Conservation (phyloP, 2,329 filamentous ascomycete species). For the Pseudogymnoascus sp. region DNA sequence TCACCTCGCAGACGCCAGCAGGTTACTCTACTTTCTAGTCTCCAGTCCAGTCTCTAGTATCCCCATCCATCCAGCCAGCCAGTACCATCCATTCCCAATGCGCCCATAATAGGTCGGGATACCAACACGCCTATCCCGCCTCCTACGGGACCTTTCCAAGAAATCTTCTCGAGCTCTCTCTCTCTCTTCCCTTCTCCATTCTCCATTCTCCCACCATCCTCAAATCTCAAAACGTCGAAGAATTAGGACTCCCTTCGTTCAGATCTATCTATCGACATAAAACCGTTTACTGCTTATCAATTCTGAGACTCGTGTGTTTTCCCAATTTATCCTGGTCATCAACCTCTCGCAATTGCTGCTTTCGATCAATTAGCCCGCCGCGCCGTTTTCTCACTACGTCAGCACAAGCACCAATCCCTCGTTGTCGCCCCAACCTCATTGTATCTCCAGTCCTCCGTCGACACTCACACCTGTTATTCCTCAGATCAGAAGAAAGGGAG, state of each 20-base stretch:
- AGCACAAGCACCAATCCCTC: not conserved
- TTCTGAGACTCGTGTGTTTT: not conserved
- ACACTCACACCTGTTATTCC: not conserved
- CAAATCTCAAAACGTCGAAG: too few relatives aligned
- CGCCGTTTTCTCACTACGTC: not conserved
- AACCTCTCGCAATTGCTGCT: not conserved
- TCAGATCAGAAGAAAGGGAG: not conserved
- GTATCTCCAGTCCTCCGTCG: not conserved
- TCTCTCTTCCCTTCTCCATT: too few relatives aligned
- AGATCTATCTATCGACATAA: not conserved
- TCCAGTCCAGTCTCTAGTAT: too few relatives aligned
- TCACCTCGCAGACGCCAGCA: not conserved
- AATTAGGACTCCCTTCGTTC: too few relatives aligned
- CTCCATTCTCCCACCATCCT: too few relatives aligned
- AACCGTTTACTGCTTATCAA: not conserved
- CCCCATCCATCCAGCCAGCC: too few relatives aligned
- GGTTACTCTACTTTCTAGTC: not conserved
- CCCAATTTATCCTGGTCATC: not conserved
- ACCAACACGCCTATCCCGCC: not conserved
- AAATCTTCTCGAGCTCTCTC: not conserved
- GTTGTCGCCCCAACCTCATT: slow-evolving; percentile 2
- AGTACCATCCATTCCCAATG: not conserved
- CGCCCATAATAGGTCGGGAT: not conserved
- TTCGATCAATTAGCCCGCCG: not conserved
- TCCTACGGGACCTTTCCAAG: not conserved